A percentile compares a stretch with the other conserved stretches of the same genome.
Conservation (phyloP, 306 rosid genomes). For the Acacia crassicarpa region DNA sequence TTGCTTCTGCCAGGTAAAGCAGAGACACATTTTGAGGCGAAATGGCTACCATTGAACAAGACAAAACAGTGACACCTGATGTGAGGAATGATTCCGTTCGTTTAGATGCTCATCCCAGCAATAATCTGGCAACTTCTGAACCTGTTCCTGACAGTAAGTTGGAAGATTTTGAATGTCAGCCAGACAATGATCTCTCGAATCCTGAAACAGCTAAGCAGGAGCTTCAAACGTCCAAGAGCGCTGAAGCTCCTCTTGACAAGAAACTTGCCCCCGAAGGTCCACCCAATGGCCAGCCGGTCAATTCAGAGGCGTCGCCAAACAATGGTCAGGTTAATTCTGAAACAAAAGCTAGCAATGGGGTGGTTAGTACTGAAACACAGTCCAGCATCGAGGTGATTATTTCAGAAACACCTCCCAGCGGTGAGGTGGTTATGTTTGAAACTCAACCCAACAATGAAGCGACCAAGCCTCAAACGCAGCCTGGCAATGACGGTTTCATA, state of each 20-base stretch:
- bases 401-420: conserved; percentile 1
- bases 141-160: neutral
- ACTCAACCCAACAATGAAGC: conserved; percentile 25
- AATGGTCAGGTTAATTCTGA: conserved; percentile 21
- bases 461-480: conserved; percentile 19
- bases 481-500: conserved; percentile 2
- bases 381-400: conserved; percentile 22
- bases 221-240: conserved; percentile 25
- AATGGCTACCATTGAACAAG: conserved; percentile 54
- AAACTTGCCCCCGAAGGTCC: conserved; percentile 18
- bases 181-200: conserved; percentile 27
- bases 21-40: conserved; percentile 39
- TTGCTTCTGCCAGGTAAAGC: conserved; percentile 28
- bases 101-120: conserved; percentile 27
- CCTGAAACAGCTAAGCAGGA: conserved; percentile 7
- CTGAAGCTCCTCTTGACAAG: conserved; percentile 18
- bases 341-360: neutral
- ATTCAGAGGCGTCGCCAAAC: conserved; percentile 23
- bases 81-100: conserved; percentile 24
- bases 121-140: conserved; percentile 28
- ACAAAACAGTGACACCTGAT: conserved; percentile 34
- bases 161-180: conserved; percentile 17
- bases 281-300: conserved; percentile 8
- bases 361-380: neutral
- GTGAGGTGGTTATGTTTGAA: neutral